Evolutionary conservation across 305 asterid genomes (phyloP).

Genomic region (Fraxinus nigra): DNA sequence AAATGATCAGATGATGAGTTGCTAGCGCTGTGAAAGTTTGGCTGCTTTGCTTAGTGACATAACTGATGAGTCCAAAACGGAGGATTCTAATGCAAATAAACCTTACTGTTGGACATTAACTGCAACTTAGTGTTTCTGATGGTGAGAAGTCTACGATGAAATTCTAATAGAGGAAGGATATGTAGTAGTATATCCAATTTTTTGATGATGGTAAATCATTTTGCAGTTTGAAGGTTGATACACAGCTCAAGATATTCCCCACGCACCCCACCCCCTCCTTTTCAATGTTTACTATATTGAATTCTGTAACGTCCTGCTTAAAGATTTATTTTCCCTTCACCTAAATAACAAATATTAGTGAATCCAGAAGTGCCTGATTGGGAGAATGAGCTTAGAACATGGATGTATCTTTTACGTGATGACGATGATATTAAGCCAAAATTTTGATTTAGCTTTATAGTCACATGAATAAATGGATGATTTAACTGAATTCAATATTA

Average conservation of each 20-base stretch:
- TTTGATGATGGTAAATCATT: neutral
- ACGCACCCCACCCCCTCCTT: neutral
- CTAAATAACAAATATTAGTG: neutral
- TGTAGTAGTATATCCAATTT: neutral
- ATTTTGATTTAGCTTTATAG: neutral
- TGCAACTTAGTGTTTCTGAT: neutral
- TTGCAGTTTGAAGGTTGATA: neutral
- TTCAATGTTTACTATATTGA: neutral
- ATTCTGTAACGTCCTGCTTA: neutral
- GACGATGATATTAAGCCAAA: neutral
- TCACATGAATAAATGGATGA: neutral
- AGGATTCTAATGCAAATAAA: slow-evolving; percentile 18
- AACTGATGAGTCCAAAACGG: neutral
- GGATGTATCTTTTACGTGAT: neutral
- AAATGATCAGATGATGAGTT: neutral
- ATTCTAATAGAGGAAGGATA: neutral
- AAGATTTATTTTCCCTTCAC: neutral
- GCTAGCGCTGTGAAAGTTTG: neutral
- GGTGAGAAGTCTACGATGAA: neutral
- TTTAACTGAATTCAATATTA: neutral
- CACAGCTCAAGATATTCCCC: neutral
- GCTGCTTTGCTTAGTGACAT: neutral
- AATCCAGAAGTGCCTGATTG: neutral
- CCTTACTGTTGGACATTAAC: neutral
- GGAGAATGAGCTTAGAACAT: neutral